Percentiles rank a stretch among this genome's conserved stretches.
These are phyloP conservation scores for Alloteropsis angusta DNA, from an alignment of 202 grass and related monocot species.

Conservation along the genomic window DNA sequence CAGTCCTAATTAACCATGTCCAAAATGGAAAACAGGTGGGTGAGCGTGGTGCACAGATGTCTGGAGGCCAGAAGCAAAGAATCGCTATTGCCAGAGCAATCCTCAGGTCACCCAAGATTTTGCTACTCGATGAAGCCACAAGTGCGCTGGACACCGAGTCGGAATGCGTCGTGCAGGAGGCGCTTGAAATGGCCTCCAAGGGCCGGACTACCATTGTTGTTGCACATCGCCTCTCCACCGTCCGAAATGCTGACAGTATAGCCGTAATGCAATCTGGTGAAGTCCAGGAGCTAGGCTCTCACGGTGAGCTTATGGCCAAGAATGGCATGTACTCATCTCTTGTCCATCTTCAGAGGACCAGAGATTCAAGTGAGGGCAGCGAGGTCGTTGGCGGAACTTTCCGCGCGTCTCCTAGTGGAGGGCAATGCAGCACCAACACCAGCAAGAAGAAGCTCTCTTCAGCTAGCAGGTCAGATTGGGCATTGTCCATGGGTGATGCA, in stretches of 20 bases:
- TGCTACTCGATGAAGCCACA: slow-evolving; percentile 85
- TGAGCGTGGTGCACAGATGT: slow-evolving; percentile 86
- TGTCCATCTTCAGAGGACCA: slow-evolving; percentile 58
- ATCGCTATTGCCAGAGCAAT: slow-evolving; percentile 88
- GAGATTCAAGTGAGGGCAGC: neutral
- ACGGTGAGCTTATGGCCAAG: slow-evolving; percentile 56
- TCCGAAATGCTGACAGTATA: slow-evolving; percentile 65
- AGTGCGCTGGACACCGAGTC: slow-evolving; percentile 84
- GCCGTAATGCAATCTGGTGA: slow-evolving; percentile 62
- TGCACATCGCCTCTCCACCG: slow-evolving; percentile 77
- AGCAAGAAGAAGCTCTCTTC: slow-evolving; percentile 50
- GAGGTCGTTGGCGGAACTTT: neutral
- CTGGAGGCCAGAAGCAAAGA: slow-evolving; percentile 92
- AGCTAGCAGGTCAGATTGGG: slow-evolving; percentile 45
- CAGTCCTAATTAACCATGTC: neutral
- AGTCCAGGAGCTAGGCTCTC: slow-evolving; percentile 67
- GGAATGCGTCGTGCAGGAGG: slow-evolving; percentile 65
- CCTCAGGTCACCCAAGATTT: slow-evolving; percentile 75
- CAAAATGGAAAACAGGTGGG: slow-evolving; percentile 44
- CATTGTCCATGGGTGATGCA: slow-evolving; percentile 21
- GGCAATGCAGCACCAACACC: slow-evolving; percentile 36
- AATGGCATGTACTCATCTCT: slow-evolving; percentile 70
- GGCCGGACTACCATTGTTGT: slow-evolving; percentile 71
- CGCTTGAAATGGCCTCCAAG: slow-evolving; percentile 56
- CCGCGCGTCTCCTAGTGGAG: neutral